Evolutionary conservation across 1,139 yeast species (phyloP).

Genomic region (Yamadazyma dendronema): DNA sequence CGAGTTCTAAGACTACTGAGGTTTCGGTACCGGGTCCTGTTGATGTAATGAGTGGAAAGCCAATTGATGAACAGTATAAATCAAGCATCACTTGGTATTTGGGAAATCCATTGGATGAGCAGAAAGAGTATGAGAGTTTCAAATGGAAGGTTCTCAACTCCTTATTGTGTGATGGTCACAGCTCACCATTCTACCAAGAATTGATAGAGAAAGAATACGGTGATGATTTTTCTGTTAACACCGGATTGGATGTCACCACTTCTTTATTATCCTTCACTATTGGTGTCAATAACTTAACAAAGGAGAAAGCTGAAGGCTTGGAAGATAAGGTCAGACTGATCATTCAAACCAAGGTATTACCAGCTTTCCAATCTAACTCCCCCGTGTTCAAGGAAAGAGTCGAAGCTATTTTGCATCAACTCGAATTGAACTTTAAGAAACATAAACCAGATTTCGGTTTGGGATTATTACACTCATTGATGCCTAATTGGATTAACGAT

Average conservation of each 20-base stretch:
- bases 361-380: conserved; percentile 38
- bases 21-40: conserved; percentile 62
- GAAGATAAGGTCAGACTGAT: conserved; percentile 46
- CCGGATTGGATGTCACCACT: conserved; percentile 85
- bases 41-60: conserved; percentile 69
- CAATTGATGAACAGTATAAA: conserved; percentile 67
- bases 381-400: conserved; percentile 63
- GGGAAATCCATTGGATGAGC: conserved; percentile 65
- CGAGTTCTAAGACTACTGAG: conserved; percentile 4
- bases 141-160: conserved; percentile 71
- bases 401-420: conserved; percentile 83
- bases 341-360: conserved; percentile 33
- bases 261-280: conserved; percentile 76
- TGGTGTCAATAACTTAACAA: conserved; percentile 76
- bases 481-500: conserved; percentile 83
- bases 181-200: conserved; percentile 82
- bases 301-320: conserved; percentile 46
- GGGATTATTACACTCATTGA: conserved; percentile 66
- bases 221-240: conserved; percentile 81
- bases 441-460: conserved; percentile 92
- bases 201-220: conserved; percentile 84
- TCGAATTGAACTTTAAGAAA: conserved; percentile 79
- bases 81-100: conserved; percentile 86
- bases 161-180: conserved; percentile 85
- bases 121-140: conserved; percentile 58